phyloP scores from a whole-genome alignment of 2,329 filamentous ascomycete species.

The Sporothrix luriei region DNA sequence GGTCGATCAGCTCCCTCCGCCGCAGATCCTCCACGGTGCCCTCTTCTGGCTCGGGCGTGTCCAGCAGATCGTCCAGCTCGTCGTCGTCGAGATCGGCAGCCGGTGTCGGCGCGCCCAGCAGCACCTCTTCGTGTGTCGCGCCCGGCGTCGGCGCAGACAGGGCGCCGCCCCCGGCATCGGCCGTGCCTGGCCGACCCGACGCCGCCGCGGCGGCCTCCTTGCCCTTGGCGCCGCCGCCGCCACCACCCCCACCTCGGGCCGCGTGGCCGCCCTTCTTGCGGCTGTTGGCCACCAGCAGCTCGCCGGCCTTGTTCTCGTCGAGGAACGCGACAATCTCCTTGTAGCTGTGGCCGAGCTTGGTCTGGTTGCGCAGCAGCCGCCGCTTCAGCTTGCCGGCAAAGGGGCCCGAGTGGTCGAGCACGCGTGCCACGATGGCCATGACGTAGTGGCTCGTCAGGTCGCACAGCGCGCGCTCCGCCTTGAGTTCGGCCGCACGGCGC shows the following conservation, averaged over 20 bases:
- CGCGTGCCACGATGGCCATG: conserved; percentile 72
- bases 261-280: conserved; percentile 47
- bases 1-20: conserved; percentile 58
- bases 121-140: conserved; percentile 28
- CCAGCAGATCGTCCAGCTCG: conserved; percentile 46
- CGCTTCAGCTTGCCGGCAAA: conserved; percentile 66
- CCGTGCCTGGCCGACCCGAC: conserved; percentile 5
- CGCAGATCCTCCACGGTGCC: conserved; percentile 61
- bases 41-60: conserved; percentile 58
- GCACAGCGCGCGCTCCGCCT: conserved; percentile 83
- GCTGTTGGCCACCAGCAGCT: conserved; percentile 42
- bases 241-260: no score
- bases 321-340: conserved; percentile 80
- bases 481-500: conserved; percentile 65
- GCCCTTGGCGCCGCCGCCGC: conserved; percentile 41
- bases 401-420: conserved; percentile 67
- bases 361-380: conserved; percentile 76
- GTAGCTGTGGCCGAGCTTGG: conserved; percentile 80
- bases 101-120: conserved; percentile 36
- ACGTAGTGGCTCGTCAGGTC: conserved; percentile 84
- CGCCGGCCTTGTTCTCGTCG: conserved; percentile 66
- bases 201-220: conserved; percentile 41
- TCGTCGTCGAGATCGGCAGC: conserved; percentile 35
- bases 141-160: conserved; percentile 20
- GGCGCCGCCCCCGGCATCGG: not conserved